These are phyloP conservation scores for Termitomyces sp. DNA, from an alignment of 768 basidiomycete species.

Conservation along the genomic window DNA sequence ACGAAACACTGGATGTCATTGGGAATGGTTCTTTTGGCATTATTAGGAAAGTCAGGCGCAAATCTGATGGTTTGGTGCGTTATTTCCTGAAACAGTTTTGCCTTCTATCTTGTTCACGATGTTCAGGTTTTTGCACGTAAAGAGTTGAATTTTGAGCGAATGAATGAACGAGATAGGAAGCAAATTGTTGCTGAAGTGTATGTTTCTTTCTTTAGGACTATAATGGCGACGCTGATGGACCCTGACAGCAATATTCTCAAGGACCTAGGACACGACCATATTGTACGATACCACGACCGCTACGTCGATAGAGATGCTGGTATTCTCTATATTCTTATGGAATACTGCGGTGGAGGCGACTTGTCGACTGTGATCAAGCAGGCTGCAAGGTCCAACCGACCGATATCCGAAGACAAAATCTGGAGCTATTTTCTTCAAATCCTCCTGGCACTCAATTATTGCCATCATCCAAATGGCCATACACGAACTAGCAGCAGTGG, in stretches of 20 bases:
- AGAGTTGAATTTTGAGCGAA: slow-evolving; percentile 95
- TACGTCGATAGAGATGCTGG: slow-evolving; percentile 86
- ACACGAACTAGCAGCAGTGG: slow-evolving; percentile 38
- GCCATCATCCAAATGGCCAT: slow-evolving; percentile 76
- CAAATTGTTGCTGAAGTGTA: slow-evolving; percentile 99
- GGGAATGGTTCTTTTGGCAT: slow-evolving; percentile 98
- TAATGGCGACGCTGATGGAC: not conserved
- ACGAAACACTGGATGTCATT: slow-evolving; percentile 86
- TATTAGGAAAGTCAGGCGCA: slow-evolving; percentile 89
- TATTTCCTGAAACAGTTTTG: slow-evolving; percentile 1
- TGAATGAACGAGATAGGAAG: slow-evolving; percentile 93
- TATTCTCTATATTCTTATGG: slow-evolving; percentile 97
- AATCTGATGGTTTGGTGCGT: slow-evolving; percentile 77
- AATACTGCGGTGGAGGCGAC: slow-evolving; percentile 97
- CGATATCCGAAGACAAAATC: slow-evolving; percentile 86
- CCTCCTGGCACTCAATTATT: slow-evolving; percentile 82
- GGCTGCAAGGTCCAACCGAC: slow-evolving; percentile 58
- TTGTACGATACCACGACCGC: slow-evolving; percentile 92
- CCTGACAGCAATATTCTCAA: slow-evolving; percentile 85
- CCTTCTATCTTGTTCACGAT: not conserved
- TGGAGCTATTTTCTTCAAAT: slow-evolving; percentile 98
- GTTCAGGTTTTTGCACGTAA: slow-evolving; percentile 80
- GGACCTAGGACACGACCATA: slow-evolving; percentile 91
- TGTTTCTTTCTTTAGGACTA: slow-evolving; percentile 25
- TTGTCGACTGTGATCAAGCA: slow-evolving; percentile 84